These are phyloP conservation scores for Oxytropis ochrocephala DNA, from an alignment of 306 rosid species.

Conservation along the genomic window DNA sequence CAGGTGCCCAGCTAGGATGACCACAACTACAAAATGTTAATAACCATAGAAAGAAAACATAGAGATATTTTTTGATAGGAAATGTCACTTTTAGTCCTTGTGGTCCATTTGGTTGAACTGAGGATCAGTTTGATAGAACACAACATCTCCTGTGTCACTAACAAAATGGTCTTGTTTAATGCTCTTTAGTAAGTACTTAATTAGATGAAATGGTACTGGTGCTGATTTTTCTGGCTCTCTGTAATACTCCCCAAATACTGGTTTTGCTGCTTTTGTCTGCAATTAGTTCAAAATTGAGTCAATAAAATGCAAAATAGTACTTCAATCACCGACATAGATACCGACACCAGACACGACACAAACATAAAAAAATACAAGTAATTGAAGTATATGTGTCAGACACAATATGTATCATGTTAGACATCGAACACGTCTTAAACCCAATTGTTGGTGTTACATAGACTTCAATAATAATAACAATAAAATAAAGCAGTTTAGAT, in stretches of 20 bases:
- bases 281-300: not conserved
- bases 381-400: too few species aligned
- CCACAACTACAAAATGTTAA: constrained; percentile 1
- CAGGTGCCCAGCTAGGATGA: not conserved
- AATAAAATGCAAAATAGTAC: not conserved
- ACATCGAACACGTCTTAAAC: too few species aligned
- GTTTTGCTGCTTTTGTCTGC: constrained; percentile 74
- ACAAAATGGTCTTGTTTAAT: constrained; percentile 72
- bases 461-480: too few species aligned
- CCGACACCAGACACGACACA: too few species aligned
- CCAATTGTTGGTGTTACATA: too few species aligned
- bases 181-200: constrained; percentile 53
- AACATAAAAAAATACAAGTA: too few species aligned
- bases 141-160: constrained; percentile 63
- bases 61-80: not conserved
- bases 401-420: too few species aligned
- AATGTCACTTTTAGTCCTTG: constrained; percentile 23
- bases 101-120: not conserved
- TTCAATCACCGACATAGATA: too few species aligned
- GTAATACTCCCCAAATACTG: constrained; percentile 72
- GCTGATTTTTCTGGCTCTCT: constrained; percentile 85
- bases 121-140: constrained; percentile 63
- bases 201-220: constrained; percentile 62
- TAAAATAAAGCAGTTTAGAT: too few species aligned
- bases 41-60: not conserved